Conservation (phyloP, 2,329 filamentous ascomycete species). For the Rhytidhysteron rufulum region DNA sequence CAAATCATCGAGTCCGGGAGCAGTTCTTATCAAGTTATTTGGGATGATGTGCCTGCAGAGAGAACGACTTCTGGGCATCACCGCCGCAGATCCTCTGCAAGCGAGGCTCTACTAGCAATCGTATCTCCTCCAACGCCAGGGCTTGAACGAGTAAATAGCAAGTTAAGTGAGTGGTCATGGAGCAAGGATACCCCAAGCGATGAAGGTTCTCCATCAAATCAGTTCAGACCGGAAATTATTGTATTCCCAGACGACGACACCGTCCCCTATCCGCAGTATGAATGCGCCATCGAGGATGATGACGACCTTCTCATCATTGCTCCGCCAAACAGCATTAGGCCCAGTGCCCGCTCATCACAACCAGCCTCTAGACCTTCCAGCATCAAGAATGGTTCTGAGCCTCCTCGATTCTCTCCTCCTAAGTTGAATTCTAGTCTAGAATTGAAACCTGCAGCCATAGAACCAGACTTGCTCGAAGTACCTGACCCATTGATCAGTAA, state of each 20-base stretch:
- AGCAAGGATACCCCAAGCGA: constrained; percentile 11
- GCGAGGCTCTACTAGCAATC: constrained; percentile 13
- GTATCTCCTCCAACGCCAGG: constrained; percentile 13
- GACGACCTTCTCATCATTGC: constrained; percentile 9
- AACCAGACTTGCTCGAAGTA: not conserved
- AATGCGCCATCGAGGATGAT: not conserved
- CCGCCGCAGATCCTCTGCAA: constrained; percentile 18
- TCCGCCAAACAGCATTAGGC: constrained; percentile 28
- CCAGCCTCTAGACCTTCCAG: constrained; percentile 18
- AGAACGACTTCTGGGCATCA: constrained; percentile 6
- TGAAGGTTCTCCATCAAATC: constrained; percentile 11
- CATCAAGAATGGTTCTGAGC: not conserved
- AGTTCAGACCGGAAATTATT: not conserved
- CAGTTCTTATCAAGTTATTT: constrained; percentile 27
- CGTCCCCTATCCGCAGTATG: not conserved
- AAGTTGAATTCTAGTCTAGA: not conserved
- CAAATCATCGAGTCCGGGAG: constrained; percentile 27
- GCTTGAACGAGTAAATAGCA: constrained; percentile 27
- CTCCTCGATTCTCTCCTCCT: not conserved
- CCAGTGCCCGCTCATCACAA: constrained; percentile 18
- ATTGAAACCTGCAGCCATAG: not conserved
- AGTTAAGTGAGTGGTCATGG: constrained; percentile 27
- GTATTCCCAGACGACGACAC: not conserved
- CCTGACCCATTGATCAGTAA: not conserved
- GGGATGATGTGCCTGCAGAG: constrained; percentile 20